Evolutionary conservation across 164 flowering plant genomes (phyloP), one percentile per base, ranked within the genome.

Genomic region (Aristolochia contorta): DNA sequence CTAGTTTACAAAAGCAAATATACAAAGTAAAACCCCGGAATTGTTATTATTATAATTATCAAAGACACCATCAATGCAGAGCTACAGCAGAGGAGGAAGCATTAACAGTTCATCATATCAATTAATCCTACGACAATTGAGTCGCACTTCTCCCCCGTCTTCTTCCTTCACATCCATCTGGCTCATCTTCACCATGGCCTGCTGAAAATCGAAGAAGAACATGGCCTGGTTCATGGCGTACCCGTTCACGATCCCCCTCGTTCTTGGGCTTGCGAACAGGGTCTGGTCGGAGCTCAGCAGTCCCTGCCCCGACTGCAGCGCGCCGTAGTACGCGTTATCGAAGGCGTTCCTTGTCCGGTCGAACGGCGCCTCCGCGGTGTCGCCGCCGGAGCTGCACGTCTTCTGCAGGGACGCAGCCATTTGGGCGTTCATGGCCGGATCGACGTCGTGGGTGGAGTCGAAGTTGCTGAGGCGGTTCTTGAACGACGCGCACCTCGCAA

Each of bases 401-500:
- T 61, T 73, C 0, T 82, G 58, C 48, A 92, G 58, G 10, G 73
- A 72, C 47, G 64, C 74, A 4, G 86, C 84, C 6, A 84, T 75
- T 47, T 68, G 66, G 0, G 85, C 37, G 56, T 82, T 82, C 24
- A 85, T 23, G 1, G 64, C 57, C 3, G 87, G 83, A 62, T 91
- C 98, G 9, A 69, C 69, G 18, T 70, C 75, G 51, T 72, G 67
- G 2, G 79, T 75, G 1, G 77, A 59, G 54, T 77, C 78, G 56
- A 78, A 80, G 32, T 78, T 74, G 16, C 63, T 71, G 49, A 92
- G 25, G 25, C 98, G 59, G 64, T 51, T 67, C 62, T 89, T 89
- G 88, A 92, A 92, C 1, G 96, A 89, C 7, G 96, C 74, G 65
- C 98, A 92, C 57, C 87, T 66, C 45, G 98, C 91, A 47, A 80